phyloP scores from a whole-genome alignment of 2,329 filamentous ascomycete genomes.

The Epichloe sibirici region DNA sequence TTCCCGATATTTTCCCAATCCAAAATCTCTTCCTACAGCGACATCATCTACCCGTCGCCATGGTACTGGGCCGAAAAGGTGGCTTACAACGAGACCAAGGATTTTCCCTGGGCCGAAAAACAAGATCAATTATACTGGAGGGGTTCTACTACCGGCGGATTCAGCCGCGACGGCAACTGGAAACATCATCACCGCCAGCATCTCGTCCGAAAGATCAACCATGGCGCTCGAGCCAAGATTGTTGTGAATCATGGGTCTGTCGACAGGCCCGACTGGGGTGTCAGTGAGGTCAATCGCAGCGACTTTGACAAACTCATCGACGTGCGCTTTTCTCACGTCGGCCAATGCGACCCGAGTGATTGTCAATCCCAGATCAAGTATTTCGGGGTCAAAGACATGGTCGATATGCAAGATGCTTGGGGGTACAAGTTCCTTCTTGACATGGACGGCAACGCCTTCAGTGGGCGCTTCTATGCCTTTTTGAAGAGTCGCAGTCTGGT shows the following conservation, averaged over 20 bases:
- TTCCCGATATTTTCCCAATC: conserved; percentile 93
- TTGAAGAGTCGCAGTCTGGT: conserved; percentile 69
- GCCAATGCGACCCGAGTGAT: conserved; percentile 84
- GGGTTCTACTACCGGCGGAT: conserved; percentile 89
- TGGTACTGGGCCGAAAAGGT: conserved; percentile 96
- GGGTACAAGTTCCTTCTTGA: conserved; percentile 78
- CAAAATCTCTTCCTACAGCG: conserved; percentile 83
- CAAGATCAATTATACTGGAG: conserved; percentile 78
- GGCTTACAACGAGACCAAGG: conserved; percentile 56
- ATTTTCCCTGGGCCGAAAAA: conserved; percentile 67
- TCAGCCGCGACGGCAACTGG: conserved; percentile 87
- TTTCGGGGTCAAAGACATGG: conserved; percentile 60
- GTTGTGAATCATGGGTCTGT: conserved; percentile 25
- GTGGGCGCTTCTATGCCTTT: conserved; percentile 87
- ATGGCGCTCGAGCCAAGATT: conserved; percentile 35
- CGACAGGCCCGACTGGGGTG: conserved; percentile 40
- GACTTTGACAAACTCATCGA: conserved; percentile 64
- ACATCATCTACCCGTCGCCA: conserved; percentile 90
- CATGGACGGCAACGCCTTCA: conserved; percentile 94
- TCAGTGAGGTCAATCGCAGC: conserved; percentile 49
- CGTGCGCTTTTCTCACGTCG: conserved; percentile 78
- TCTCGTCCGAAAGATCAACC: conserved; percentile 72
- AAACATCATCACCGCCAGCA: conserved; percentile 81
- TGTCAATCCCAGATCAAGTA: conserved; percentile 67
- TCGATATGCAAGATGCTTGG: conserved; percentile 70